Evolutionary conservation across 768 basidiomycete genomes (phyloP).

Genomic region (Hericium alpestre): DNA sequence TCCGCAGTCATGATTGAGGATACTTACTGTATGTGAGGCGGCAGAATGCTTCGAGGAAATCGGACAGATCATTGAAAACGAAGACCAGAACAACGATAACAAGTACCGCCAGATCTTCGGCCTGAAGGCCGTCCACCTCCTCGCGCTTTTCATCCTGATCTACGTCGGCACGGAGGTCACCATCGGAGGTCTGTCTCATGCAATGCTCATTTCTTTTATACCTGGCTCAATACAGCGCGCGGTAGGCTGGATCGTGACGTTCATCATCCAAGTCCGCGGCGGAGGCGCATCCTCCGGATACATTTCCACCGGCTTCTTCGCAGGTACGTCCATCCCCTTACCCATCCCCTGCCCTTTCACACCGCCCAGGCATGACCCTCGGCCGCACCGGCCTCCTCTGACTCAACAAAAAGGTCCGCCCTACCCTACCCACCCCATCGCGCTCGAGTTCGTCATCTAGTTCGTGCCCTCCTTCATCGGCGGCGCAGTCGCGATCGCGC

Average conservation of each 20-base stretch:
- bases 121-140: constrained; percentile 28
- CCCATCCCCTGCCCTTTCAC: neutral
- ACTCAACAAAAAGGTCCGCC: constrained; percentile 26
- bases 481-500: constrained; percentile 37
- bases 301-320: constrained; percentile 38
- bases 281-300: constrained; percentile 37
- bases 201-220: neutral
- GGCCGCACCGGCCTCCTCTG: constrained; percentile 42
- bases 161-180: constrained; percentile 47
- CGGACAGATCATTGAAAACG: neutral
- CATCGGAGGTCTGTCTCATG: neutral
- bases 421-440: constrained; percentile 12
- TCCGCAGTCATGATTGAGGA: neutral
- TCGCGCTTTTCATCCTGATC: constrained; percentile 34
- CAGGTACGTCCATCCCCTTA: constrained; percentile 1
- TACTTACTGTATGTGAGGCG: neutral
- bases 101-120: constrained; percentile 13
- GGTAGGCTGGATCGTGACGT: constrained; percentile 42
- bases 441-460: constrained; percentile 47
- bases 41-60: constrained; percentile 18
- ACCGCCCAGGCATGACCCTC: constrained; percentile 29
- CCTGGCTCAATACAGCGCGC: constrained; percentile 13
- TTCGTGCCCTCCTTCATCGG: constrained; percentile 39
- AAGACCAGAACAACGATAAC: neutral
- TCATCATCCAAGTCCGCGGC: constrained; percentile 29